Base-by-base conservation (phyloP, 306 rosid species). In the Cicer judaicum region DNA sequence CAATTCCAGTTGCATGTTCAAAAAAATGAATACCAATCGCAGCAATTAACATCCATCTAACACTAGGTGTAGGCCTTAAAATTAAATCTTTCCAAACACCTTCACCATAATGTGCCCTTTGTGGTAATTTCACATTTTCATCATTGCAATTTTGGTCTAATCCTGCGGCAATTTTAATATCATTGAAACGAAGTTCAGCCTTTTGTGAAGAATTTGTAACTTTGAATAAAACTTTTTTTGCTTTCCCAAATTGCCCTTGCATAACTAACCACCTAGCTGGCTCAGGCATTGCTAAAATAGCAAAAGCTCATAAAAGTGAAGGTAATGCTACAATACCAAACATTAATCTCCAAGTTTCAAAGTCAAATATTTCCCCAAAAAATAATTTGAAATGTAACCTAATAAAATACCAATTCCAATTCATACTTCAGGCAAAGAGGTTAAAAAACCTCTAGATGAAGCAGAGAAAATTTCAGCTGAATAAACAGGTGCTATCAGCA, bases 401-500 rank as follows among this genome's bases (percentile, higher is more conserved):
- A 79, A 7, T 7, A 90, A 82, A 68, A 94, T 92, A 0, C 98
- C 98, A 42, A 91, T 10, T 42, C 95, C 92, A 19, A 94, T 86
- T 62, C 94, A 86, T 5, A 90, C 81, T 52, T 90, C 96, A 0
- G 98, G 97, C 1, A 94, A 72, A 4, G 98, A 87, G 19, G 93
- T 83, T 6, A 94, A 84, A 2, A 75, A 63, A 2, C 98, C 98
- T 39, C 97, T 76, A 0, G 84, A 73, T 0, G 76, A 5, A 0
- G 98, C 79, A 6, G 98, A 83, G 8, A 97, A 90, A 42, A 94
- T 90, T 69, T 94, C 98, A 13, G 96, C 94, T 0, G 98, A 69
- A 74, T 94, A 94, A 78, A 94, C 95, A 0, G 98, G 98, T 7
- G n/a, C n/a, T n/a, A n/a, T n/a, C n/a, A n/a, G n/a, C n/a, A n/a